Conservation (phyloP, 1,284 basidiomycete species). For the Uromyces viciae-fabae region DNA sequence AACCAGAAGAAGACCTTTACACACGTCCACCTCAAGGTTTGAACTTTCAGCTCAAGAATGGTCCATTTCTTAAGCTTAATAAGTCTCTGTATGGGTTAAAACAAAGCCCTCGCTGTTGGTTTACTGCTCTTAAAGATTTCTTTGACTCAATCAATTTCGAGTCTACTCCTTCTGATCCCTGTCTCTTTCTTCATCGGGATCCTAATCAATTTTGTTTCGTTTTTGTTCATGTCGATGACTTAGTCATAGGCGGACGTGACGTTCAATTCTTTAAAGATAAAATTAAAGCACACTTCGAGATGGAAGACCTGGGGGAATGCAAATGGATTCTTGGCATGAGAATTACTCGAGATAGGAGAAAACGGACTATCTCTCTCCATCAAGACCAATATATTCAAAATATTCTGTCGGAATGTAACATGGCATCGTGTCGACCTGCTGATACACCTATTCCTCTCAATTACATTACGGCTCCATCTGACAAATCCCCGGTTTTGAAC, state of each 20-base stretch:
- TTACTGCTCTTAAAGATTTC: background rate
- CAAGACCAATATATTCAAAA: background rate
- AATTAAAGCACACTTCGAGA: background rate
- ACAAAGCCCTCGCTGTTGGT: slow-evolving; percentile 7
- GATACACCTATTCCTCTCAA: background rate
- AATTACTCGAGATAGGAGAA: background rate
- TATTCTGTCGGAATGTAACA: background rate
- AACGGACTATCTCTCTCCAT: background rate
- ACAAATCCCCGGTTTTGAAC: too few species aligned
- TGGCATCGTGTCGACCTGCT: background rate
- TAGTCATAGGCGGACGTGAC: background rate
- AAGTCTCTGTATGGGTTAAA: slow-evolving; percentile 11
- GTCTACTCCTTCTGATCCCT: background rate
- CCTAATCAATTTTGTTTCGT: background rate
- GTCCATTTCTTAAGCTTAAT: background rate
- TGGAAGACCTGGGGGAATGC: slow-evolving; percentile 5
- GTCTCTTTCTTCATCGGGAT: background rate
- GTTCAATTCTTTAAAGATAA: background rate
- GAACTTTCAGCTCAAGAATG: background rate
- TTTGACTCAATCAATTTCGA: slow-evolving; percentile 4
- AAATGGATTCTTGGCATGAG: background rate
- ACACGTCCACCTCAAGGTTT: background rate
- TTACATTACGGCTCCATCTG: background rate
- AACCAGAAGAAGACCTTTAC: background rate
- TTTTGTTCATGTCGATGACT: slow-evolving; percentile 6